Conservation (phyloP, 108 stramenopile species). For the Fistulifera pelliculosa region DNA sequence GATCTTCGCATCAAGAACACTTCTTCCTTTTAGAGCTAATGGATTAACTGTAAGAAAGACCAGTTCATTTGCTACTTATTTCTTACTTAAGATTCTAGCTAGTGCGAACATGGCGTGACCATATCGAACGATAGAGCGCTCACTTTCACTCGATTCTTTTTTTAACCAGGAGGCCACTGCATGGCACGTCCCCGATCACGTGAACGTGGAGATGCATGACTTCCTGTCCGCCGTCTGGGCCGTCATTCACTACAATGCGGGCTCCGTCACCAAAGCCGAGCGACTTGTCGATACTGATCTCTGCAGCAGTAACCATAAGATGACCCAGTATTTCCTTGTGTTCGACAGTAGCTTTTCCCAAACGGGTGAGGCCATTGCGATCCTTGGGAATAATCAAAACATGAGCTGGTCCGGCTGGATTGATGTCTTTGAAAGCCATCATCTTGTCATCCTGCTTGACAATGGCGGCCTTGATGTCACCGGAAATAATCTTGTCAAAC, state of each 20-base stretch:
- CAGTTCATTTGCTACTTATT: too few species aligned
- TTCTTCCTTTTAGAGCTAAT: constrained; percentile 22
- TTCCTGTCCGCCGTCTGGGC: constrained; percentile 84
- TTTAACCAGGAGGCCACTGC: constrained; percentile 52
- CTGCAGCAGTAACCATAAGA: constrained; percentile 85
- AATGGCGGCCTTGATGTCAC: constrained; percentile 85
- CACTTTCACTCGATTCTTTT: too few species aligned
- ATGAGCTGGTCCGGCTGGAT: constrained; percentile 90
- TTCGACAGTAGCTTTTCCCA: constrained; percentile 76
- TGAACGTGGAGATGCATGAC: constrained; percentile 92
- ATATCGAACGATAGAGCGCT: too few species aligned
- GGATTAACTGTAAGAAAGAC: constrained; percentile 4
- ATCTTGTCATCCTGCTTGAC: constrained; percentile 92
- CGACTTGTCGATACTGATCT: constrained; percentile 79
- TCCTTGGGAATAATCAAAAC: constrained; percentile 97
- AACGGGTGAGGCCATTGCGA: constrained; percentile 76
- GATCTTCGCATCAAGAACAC: constrained; percentile 38
- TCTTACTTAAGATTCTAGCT: too few species aligned
- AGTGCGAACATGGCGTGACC: too few species aligned
- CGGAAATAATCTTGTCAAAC: constrained; percentile 92
- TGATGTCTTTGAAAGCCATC: constrained; percentile 95
- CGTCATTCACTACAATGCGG: constrained; percentile 93
- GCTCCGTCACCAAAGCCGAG: constrained; percentile 82
- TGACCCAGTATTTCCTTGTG: constrained; percentile 89
- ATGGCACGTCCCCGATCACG: constrained; percentile 76